A percentile compares a stretch with the other conserved stretches of the same genome.
Evolutionary conservation across 352 stramenopile species (phyloP).

Genomic region (Detonula confervacea): DNA sequence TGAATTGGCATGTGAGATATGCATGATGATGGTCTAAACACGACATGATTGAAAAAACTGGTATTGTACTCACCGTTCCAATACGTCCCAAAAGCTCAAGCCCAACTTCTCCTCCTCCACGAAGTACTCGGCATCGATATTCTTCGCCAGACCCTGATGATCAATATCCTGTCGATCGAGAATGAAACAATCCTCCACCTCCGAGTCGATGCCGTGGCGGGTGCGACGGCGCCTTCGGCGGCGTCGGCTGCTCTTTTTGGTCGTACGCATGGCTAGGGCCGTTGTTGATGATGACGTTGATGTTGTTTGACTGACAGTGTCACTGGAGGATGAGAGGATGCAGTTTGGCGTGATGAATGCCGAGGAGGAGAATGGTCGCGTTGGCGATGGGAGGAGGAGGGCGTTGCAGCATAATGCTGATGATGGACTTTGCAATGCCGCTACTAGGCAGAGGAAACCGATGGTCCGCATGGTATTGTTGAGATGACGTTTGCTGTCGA

Average conservation of each 20-base stretch:
- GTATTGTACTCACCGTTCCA: conserved; percentile 1
- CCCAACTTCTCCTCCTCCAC: conserved; percentile 8
- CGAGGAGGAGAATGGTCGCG: neutral
- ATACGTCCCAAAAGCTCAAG: conserved; percentile 19
- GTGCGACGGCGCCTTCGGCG: neutral
- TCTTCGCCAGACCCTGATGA: conserved; percentile 14
- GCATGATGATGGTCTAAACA: no score
- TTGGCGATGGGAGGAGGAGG: neutral
- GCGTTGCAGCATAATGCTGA: neutral
- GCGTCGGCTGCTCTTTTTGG: no score
- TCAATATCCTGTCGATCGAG: conserved; percentile 4
- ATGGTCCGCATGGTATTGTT: no score
- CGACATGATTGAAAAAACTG: neutral
- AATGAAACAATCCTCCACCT: neutral
- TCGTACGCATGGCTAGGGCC: no score
- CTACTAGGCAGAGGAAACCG: no score
- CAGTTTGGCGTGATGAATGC: no score
- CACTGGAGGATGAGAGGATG: no score
- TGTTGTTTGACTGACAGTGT: no score
- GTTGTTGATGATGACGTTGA: no score
- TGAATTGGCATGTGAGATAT: neutral
- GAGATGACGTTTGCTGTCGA: no score
- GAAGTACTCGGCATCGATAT: conserved; percentile 26
- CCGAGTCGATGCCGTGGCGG: neutral
- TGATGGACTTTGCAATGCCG: neutral